Percentiles rank a stretch among this genome's conserved stretches.
Conservation (phyloP, 306 rosid species). For the Hippophae gyantsensis region DNA sequence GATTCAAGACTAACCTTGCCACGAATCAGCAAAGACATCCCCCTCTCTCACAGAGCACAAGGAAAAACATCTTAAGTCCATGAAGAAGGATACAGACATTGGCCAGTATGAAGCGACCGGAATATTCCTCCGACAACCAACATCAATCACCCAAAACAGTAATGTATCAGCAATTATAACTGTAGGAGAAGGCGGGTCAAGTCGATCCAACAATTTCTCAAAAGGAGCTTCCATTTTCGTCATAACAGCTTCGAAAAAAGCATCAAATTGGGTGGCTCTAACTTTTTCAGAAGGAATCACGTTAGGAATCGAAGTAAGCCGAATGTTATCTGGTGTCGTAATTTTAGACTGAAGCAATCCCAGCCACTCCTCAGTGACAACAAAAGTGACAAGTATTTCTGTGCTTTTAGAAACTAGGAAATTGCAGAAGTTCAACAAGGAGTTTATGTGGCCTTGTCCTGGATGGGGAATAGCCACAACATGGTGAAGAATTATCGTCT, state of each 20-base stretch:
- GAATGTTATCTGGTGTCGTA: conserved; percentile 17
- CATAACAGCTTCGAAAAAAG: conserved; percentile 24
- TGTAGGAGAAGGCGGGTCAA: conserved; percentile 6
- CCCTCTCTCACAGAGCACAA: conserved; percentile 21
- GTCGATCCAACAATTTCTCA: conserved; percentile 23
- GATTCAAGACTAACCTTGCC: conserved; percentile 13
- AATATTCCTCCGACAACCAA: conserved; percentile 31
- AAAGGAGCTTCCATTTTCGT: conserved; percentile 43
- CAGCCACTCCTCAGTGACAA: conserved; percentile 39
- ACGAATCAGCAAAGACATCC: conserved; percentile 13
- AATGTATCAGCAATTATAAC: conserved; percentile 23
- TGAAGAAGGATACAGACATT: conserved; percentile 18
- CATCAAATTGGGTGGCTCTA: conserved; percentile 8
- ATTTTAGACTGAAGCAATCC: conserved; percentile 19
- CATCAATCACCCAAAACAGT: conserved; percentile 22
- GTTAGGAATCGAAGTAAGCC: conserved; percentile 24
- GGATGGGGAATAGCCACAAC: conserved; percentile 43
- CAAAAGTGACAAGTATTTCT: conserved; percentile 30
- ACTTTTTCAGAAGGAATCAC: conserved; percentile 38
- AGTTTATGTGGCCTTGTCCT: conserved; percentile 36
- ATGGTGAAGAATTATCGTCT: conserved; percentile 5
- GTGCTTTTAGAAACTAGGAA: conserved; percentile 13
- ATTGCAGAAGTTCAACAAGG: conserved; percentile 41
- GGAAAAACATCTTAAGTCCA: conserved; percentile 18
- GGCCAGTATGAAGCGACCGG: conserved; percentile 40